phyloP scores from a whole-genome alignment of 2,329 filamentous ascomycete genomes.

The Fusarium heterosporum region DNA sequence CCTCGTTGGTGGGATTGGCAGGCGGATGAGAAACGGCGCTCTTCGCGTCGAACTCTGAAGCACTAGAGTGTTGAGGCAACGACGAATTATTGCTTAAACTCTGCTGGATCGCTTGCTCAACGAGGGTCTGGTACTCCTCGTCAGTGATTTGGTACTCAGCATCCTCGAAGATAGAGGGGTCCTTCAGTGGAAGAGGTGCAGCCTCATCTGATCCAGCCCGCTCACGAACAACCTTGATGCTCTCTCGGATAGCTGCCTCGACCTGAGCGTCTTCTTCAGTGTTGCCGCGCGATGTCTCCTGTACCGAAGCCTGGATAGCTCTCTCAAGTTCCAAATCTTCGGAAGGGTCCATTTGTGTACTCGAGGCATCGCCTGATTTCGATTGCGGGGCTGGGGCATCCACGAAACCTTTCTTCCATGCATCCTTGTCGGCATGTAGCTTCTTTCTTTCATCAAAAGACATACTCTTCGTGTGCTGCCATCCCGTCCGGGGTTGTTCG shows the following conservation, averaged over 20 bases:
- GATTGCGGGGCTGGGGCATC: constrained; percentile 28
- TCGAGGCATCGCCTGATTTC: constrained; percentile 28
- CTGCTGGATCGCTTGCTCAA: constrained; percentile 67
- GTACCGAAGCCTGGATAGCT: constrained; percentile 77
- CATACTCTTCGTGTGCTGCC: constrained; percentile 61
- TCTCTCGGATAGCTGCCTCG: constrained; percentile 79
- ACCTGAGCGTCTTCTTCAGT: constrained; percentile 75
- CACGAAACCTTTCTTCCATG: constrained; percentile 52
- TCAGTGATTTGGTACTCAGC: constrained; percentile 63
- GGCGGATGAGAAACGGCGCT: constrained; percentile 6
- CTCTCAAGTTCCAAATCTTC: constrained; percentile 75
- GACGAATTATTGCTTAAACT: constrained; percentile 55
- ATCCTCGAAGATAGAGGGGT: constrained; percentile 52
- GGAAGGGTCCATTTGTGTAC: constrained; percentile 25
- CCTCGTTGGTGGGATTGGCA: constrained; percentile 26
- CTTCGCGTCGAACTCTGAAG: constrained; percentile 29
- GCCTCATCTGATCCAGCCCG: constrained; percentile 46
- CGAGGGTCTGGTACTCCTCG: constrained; percentile 67
- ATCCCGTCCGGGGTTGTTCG: constrained; percentile 57
- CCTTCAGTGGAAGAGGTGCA: constrained; percentile 42
- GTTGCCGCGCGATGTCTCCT: constrained; percentile 77
- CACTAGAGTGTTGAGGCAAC: constrained; percentile 34
- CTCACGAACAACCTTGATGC: constrained; percentile 67
- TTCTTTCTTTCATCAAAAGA: constrained; percentile 65
- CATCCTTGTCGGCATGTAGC: constrained; percentile 61